Conservation (phyloP, 2,329 filamentous ascomycete species). For the Ophiostoma ulmi region DNA sequence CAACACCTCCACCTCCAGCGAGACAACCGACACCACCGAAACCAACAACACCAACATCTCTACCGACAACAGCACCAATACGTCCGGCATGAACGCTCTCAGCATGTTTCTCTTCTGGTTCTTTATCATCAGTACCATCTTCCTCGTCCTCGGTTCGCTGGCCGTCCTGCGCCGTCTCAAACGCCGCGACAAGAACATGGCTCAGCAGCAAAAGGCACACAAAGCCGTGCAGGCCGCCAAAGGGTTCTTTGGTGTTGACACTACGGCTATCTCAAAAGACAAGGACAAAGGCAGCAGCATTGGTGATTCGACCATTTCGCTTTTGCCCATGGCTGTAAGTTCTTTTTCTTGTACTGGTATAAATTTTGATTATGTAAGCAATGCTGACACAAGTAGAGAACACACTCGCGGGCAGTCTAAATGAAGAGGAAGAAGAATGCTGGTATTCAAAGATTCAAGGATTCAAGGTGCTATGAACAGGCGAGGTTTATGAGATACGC, state of each 20-base stretch:
- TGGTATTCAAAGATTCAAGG: not conserved
- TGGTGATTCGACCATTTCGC: not conserved
- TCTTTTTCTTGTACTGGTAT: not conserved
- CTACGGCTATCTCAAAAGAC: not conserved
- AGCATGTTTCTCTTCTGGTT: slow-evolving; percentile 27
- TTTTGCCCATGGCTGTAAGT: not conserved
- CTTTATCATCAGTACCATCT: slow-evolving; percentile 24
- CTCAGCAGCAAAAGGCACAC: not conserved
- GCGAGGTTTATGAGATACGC: not conserved
- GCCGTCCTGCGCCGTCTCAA: slow-evolving; percentile 23
- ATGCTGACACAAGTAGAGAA: not conserved
- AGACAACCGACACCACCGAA: not conserved
- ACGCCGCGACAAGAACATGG: slow-evolving; percentile 16
- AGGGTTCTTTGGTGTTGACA: not conserved
- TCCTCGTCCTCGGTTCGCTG: slow-evolving; percentile 19
- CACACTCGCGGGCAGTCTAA: not conserved
- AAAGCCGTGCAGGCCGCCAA: not conserved
- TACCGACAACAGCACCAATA: slow-evolving; percentile 14
- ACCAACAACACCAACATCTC: slow-evolving; percentile 15
- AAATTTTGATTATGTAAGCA: not conserved
- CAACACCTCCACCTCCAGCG: slow-evolving; percentile 6
- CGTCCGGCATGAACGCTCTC: slow-evolving; percentile 22
- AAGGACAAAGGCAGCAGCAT: not conserved
- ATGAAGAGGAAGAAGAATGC: not conserved
- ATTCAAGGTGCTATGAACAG: not conserved